A percentile compares a stretch with the other conserved stretches of the same genome.
Conservation (phyloP, 139 green algal species). For the Volvox reticuliferus region DNA sequence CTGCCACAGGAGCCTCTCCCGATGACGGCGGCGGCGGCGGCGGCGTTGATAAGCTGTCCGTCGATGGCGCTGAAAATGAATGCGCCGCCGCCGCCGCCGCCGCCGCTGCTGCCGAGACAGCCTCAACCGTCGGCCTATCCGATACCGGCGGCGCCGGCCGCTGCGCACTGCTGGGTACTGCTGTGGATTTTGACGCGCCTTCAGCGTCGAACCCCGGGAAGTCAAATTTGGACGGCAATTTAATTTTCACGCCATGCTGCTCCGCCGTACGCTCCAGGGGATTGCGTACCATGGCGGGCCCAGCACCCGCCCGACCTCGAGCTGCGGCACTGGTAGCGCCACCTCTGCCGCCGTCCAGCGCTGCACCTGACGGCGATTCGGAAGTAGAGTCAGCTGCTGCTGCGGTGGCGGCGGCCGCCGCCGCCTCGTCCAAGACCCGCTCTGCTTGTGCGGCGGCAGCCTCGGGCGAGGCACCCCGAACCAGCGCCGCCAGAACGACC, state of each 20-base stretch:
- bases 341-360: too few species aligned
- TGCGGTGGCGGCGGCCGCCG: neutral
- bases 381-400: neutral
- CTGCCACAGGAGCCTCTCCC: neutral
- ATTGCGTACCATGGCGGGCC: neutral
- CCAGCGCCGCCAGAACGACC: slow-evolving; percentile 24
- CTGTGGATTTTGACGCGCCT: neutral
- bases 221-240: slow-evolving; percentile 50
- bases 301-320: neutral
- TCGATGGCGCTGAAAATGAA: neutral
- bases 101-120: neutral
- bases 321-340: neutral
- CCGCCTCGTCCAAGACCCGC: neutral
- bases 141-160: neutral
- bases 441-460: neutral
- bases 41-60: neutral
- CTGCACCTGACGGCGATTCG: neutral
- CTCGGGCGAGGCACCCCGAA: neutral
- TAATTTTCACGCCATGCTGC: neutral
- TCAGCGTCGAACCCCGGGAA: slow-evolving; percentile 46
- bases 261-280: neutral
- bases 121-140: neutral
- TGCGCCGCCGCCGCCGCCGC: neutral
- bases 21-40: neutral
- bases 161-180: neutral